Base-by-base conservation (phyloP, 441 rosid genomes). In the Heliophila coronopifolia region DNA sequence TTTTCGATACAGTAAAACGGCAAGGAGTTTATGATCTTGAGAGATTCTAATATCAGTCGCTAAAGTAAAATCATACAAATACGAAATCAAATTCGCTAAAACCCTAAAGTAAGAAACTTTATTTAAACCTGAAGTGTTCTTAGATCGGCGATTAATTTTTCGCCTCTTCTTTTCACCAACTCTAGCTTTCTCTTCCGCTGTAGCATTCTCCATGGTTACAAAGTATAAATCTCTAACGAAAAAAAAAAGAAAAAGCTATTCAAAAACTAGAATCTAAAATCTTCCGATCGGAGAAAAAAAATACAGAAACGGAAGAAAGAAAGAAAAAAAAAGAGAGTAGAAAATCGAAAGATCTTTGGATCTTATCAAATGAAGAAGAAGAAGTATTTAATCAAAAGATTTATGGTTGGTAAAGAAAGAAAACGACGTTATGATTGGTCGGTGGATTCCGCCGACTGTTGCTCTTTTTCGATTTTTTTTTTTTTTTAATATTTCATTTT, bases 381-480 rank as follows among this genome's bases (percentile, higher is more conserved):
- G 41, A 48, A 31, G 27, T 9, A 20, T 20, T 40, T n/a, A 36
- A 36, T 15, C 2, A 31, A 15, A 19, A 39, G 10, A 2, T n/a
- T 7, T 7, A 0, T 59, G 40, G 53, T 43, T 13, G 44, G 66
- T 9, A 2, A 35, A 9, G 34, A 49, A 20, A 48, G 64, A 74
- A 53, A 71, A 57, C 26, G 74, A 70, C 67, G 69, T 22, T 39
- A 72, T 66, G 63, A 71, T 66, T 79, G 90, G 93, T 76, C 83
- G 93, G 85, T 78, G 77, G 38, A 46, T 50, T 67, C 75, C 93
- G 93, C 90, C 90, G 84, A 86, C 93, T 75, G 52, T 71, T 33
- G 69, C 73, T 63, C 50, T 72, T 68, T 74, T 33, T n/a, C n/a
- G n/a, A n/a, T n/a, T n/a, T n/a, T n/a, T n/a, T n/a, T n/a, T n/a